Base-by-base conservation (phyloP, 2,329 filamentous ascomycete species). In the Westerdykella sp. region DNA sequence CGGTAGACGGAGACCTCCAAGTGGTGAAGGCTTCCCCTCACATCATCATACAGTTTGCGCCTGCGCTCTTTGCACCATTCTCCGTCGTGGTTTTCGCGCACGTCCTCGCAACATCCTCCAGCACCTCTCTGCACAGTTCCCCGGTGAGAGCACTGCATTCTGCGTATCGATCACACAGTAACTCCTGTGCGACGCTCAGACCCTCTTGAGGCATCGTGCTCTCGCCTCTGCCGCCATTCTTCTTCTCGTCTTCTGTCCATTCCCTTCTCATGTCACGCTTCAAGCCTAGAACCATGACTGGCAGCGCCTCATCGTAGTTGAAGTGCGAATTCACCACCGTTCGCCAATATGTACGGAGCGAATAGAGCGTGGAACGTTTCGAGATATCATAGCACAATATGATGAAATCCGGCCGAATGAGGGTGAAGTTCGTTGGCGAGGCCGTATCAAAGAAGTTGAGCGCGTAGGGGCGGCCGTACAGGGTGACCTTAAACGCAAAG, bases 131-230 rank as follows among this genome's bases (percentile, higher is more conserved):
- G 50, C 80, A 75, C 32, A 83, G 63, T 62, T 81, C 76, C 3
- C 79, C 79, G 5, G 79, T 82, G 32, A 76, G 31, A 34, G 79
- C 78, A 47, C 77, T 80, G 50, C 79, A 83, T 56, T 83, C 79
- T 3, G 77, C 79, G 61, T 83, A 83, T 30, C 72, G 68, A 67
- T 83, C 79, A 58, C 75, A 79, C 18, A 77, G 68, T 65, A 82
- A 74, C 51, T 78, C 74, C 51, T 80, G 77, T 13, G 79, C 78
- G 6, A 78, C 51, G 12, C 62, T 58, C 6, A 75, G 37, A 2
- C 65, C 73, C 50, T 75, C 72, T 37, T 78, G 62, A 56, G 74
- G 68, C 74, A 79, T 65, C 49, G 77, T 73, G 71, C 53, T 58
- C 50, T 52, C 54, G 37, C 59, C 69, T 49, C 55, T 66, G 48